phyloP scores from a whole-genome alignment of 169 alveolate genomes.

The Plasmodium adleri region DNA sequence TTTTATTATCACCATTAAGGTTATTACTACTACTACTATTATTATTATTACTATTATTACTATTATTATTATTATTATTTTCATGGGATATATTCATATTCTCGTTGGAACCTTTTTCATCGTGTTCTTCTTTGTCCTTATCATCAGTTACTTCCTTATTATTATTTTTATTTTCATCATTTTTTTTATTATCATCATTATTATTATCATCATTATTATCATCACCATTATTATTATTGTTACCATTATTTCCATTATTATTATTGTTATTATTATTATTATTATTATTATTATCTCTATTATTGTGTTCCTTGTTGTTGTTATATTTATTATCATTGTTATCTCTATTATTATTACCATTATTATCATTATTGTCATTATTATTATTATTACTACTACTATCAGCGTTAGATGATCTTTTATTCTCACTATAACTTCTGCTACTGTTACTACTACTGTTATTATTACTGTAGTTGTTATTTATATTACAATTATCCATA shows the following conservation, averaged over 20 bases:
- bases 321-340: not conserved
- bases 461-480: not conserved
- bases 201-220: not conserved
- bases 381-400: not conserved
- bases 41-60: not conserved
- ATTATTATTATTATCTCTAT: not conserved
- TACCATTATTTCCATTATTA: conserved; percentile 7
- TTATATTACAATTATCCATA: not conserved
- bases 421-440: conserved; percentile 1
- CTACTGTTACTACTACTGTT: not conserved
- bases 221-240: not conserved
- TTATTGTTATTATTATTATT: not conserved
- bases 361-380: not conserved
- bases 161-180: not conserved
- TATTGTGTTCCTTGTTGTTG: not conserved
- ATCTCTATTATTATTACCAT: not conserved
- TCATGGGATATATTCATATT: not conserved
- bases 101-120: not conserved
- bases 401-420: not conserved
- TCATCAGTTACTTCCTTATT: conserved; percentile 1
- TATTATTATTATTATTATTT: not conserved
- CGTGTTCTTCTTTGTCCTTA: conserved; percentile 1
- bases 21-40: not conserved
- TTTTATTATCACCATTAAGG: conserved; percentile 4
- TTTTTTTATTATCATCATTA: not conserved